Evolutionary conservation across 306 rosid genomes (phyloP), one percentile per base, ranked within the genome.

Genomic region (Fragaria nilgerrensis): DNA sequence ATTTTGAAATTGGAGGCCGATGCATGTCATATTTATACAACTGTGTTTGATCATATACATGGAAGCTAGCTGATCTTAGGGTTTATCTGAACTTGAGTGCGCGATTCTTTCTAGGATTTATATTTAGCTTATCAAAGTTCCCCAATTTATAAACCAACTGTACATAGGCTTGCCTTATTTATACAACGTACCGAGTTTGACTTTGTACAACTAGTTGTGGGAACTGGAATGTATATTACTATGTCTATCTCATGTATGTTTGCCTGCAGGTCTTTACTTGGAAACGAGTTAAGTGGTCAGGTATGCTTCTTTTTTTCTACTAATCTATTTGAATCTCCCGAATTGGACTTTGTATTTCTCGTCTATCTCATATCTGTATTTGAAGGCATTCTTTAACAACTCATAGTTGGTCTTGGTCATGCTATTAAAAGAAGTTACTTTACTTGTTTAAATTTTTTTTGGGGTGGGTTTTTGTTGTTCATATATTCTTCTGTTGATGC

Each of bases 261-360:
- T 82, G 74, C 70, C 23, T 88, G 72, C 89, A 95, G 98, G 85
- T 84, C 66, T 78, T 87, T 92, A n/a, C 56, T 80, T 76, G 97
- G 95, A 77, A 90, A 78, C 58, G 98, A 92, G 74, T 81, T 89
- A 77, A 78, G 80, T 48, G 96, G 92, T 32, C 96, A 90, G 96
- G 98, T 94, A 85, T 37, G 59, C 78, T 3, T 72, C 48, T 72
- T 75, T 27, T 27, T 3, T 29, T 29, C 32, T 59, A 34, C 47
- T 48, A 36, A 34, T 73, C 27, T 73, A 64, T 74, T 49, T 49
- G 64, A 71, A 37, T 74, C 76, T 66, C 34, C 8, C 41, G 5
- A 49, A 48, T 45, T 58, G 23, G 76, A 36, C 45, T 15, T 12
- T 36, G 22, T 11, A 27, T 55, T 56, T 68, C 45, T 68, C n/a